These are phyloP conservation scores for Ceratobasidium sp. DNA, from an alignment of 1,284 basidiomycete genomes.

Conservation along the genomic window DNA sequence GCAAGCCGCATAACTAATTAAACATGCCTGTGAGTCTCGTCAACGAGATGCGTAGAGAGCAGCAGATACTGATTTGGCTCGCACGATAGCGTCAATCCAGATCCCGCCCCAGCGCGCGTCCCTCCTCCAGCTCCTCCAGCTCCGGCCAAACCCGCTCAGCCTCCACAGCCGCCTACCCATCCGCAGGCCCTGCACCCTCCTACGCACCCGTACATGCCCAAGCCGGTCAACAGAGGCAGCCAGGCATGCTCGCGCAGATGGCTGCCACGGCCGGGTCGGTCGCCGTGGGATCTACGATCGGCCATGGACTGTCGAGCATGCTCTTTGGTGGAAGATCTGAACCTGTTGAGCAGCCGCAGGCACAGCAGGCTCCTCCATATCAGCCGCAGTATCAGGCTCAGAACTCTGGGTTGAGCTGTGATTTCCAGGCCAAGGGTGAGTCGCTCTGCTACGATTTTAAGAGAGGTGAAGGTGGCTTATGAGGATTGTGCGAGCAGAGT, in stretches of 20 bases:
- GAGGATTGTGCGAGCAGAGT: slow-evolving; percentile 59
- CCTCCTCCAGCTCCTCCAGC: slow-evolving; percentile 56
- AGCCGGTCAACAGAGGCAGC: slow-evolving; percentile 51
- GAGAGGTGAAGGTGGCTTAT: slow-evolving; percentile 6
- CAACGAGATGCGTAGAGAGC: neutral
- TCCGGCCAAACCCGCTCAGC: slow-evolving; percentile 42
- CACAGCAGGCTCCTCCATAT: slow-evolving; percentile 56
- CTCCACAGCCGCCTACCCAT: slow-evolving; percentile 37
- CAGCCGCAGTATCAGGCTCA: slow-evolving; percentile 53
- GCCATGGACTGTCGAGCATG: slow-evolving; percentile 85
- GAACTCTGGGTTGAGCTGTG: slow-evolving; percentile 63
- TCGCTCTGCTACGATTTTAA: slow-evolving; percentile 35
- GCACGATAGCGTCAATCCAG: slow-evolving; percentile 68
- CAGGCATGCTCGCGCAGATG: slow-evolving; percentile 82
- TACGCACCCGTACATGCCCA: slow-evolving; percentile 22
- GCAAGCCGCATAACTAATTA: neutral
- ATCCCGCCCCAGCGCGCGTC: slow-evolving; percentile 67
- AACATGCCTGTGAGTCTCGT: slow-evolving; percentile 68
- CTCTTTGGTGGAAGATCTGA: slow-evolving; percentile 76
- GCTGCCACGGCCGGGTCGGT: slow-evolving; percentile 90
- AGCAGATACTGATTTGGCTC: neutral
- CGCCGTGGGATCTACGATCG: slow-evolving; percentile 83
- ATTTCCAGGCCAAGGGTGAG: slow-evolving; percentile 76
- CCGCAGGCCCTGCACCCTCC: slow-evolving; percentile 38
- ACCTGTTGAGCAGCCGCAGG: slow-evolving; percentile 56